A percentile compares a stretch with the other conserved stretches of the same genome.
Conservation (phyloP, 495 filamentous ascomycete genomes). For the Daldinia concentrica region DNA sequence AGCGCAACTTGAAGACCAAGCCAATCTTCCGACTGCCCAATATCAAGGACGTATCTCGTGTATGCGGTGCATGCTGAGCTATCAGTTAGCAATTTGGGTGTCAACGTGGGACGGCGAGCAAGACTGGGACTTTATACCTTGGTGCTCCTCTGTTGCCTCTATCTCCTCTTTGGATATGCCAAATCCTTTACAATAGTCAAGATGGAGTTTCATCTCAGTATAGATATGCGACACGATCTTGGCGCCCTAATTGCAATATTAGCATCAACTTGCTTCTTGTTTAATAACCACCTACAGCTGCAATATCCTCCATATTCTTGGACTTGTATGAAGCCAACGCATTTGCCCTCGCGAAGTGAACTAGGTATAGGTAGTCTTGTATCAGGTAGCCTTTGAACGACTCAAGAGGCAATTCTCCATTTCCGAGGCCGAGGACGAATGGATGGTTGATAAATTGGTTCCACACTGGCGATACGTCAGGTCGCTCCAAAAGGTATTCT, state of each 20-base stretch:
- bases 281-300: slow-evolving; percentile 58
- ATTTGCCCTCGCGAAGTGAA: slow-evolving; percentile 88
- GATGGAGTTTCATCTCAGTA: slow-evolving; percentile 80
- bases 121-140: slow-evolving; percentile 58
- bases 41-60: slow-evolving; percentile 84
- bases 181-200: slow-evolving; percentile 81
- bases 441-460: slow-evolving; percentile 76
- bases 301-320: slow-evolving; percentile 75
- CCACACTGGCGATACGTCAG: slow-evolving; percentile 78
- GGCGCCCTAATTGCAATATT: slow-evolving; percentile 62
- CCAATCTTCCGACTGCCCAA: slow-evolving; percentile 87
- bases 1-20: slow-evolving; percentile 83
- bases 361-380: slow-evolving; percentile 90
- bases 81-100: slow-evolving; percentile 35
- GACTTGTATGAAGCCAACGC: slow-evolving; percentile 85
- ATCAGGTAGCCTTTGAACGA: slow-evolving; percentile 86
- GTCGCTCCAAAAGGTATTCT: slow-evolving; percentile 81
- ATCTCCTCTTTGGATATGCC: slow-evolving; percentile 81
- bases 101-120: neutral
- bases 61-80: slow-evolving; percentile 74
- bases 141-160: slow-evolving; percentile 73
- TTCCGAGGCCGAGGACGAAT: slow-evolving; percentile 79
- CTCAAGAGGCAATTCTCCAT: slow-evolving; percentile 74
- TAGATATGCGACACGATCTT: slow-evolving; percentile 77
- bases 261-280: slow-evolving; percentile 1